phyloP scores from a whole-genome alignment of 2,329 filamentous ascomycete genomes.

The Elsinoe fawcettii region DNA sequence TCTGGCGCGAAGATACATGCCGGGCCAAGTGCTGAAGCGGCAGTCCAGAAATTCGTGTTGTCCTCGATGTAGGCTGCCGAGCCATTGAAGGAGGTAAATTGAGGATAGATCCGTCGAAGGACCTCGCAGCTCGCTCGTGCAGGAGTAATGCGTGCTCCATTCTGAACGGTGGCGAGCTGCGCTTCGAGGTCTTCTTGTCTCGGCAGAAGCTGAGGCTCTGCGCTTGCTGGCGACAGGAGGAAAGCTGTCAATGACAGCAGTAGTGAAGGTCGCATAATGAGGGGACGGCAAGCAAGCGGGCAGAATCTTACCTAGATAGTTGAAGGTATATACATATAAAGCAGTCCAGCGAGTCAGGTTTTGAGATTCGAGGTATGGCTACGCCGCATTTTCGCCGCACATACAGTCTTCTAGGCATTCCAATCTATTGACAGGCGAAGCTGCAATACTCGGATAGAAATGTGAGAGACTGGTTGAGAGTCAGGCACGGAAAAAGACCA shows the following conservation, averaged over 20 bases:
- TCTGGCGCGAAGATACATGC: slow-evolving; percentile 11
- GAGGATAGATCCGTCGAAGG: slow-evolving; percentile 1
- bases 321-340: not conserved
- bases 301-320: not conserved
- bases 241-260: not conserved
- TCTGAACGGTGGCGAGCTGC: not conserved
- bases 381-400: not conserved
- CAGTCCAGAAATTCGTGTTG: slow-evolving; percentile 11
- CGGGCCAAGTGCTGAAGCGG: slow-evolving; percentile 3
- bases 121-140: slow-evolving; percentile 3
- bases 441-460: not conserved
- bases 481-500: not conserved
- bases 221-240: not conserved
- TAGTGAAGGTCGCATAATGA: not conserved
- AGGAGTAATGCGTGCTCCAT: not conserved
- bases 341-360: not conserved
- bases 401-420: not conserved
- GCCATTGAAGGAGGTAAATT: slow-evolving; percentile 5
- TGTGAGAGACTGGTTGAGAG: not conserved
- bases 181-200: slow-evolving; percentile 5
- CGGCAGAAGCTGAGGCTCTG: not conserved
- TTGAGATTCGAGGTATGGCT: not conserved
- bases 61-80: not conserved
- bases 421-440: not conserved
- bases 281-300: not conserved